Evolutionary conservation across 768 basidiomycete genomes (phyloP), one percentile per base, ranked within the genome.

Genomic region (Auriculariales sp.): DNA sequence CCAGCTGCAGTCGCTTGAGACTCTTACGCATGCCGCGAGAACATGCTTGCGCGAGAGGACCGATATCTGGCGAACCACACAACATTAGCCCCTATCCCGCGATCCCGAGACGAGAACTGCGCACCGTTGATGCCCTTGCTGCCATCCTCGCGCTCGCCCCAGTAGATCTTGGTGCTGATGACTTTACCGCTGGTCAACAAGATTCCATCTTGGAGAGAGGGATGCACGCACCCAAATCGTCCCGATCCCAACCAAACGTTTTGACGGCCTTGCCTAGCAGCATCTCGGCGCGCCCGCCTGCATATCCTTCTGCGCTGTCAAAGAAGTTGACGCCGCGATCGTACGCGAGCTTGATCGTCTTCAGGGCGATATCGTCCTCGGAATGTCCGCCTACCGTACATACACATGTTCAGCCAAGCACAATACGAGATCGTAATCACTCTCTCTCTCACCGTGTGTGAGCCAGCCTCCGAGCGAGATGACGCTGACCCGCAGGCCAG

Each of bases 1-100:
- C 82, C 57, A 87, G 66, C 32, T 77, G 72, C 4, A 90, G 71
- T 12, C 85, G 76, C 61, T 75, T 71, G 12, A 90, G 70, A 75
- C 39, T 75, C 78, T 58, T 78, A 68, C 2, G 78, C 39, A 44
- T 44, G 17, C 39, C 39, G 39, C 27, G 22, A 44, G 22, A 22
- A 50, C 30, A 30, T 50, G 49, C 39, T 45, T 50, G 49, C 49
- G 49, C 27, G 49, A 50, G 5, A 50, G 36, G 0, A n/a, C 49
- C 49, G 22, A 50, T 28, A 27, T 50, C 49, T 50, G 25, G 3
- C n/a, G n/a, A n/a, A n/a, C n/a, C n/a, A 15, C 35, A 29, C 17
- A 22, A 30, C 4, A 22, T 44, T 29, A 50, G 27, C 15, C 15
- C n/a, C n/a, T n/a, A 30, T 11, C 36, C 12, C n/a, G 9, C 14